Evolutionary conservation across 2,329 filamentous ascomycete species (phyloP).

Genomic region (Atkinsonella hypoxylon): DNA sequence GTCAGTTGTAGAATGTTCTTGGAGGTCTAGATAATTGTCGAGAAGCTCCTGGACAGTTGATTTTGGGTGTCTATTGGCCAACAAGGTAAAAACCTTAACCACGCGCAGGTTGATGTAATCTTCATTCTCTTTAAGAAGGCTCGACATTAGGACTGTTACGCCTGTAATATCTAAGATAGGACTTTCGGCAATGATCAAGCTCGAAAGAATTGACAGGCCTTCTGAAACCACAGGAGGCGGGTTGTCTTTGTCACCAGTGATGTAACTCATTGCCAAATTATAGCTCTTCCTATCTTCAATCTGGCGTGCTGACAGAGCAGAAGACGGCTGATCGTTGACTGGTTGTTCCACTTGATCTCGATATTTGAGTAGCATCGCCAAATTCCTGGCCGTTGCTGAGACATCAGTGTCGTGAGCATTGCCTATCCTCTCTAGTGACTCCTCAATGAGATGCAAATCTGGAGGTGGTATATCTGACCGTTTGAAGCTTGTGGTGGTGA

Average conservation of each 20-base stretch:
- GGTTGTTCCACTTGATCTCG: conserved; percentile 39
- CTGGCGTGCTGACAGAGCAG: conserved; percentile 33
- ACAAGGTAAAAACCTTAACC: conserved; percentile 50
- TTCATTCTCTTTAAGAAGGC: conserved; percentile 52
- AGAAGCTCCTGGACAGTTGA: conserved; percentile 50
- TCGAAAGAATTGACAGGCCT: conserved; percentile 48
- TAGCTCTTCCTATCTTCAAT: conserved; percentile 51
- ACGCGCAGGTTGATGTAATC: conserved; percentile 61
- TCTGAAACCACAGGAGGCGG: conserved; percentile 56
- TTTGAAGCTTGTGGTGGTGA: conserved; percentile 45
- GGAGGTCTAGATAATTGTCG: conserved; percentile 54
- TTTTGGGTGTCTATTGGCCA: conserved; percentile 50
- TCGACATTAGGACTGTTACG: conserved; percentile 50
- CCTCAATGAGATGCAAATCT: conserved; percentile 33
- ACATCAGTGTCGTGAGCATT: conserved; percentile 25
- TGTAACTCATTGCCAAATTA: conserved; percentile 50
- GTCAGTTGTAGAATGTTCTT: conserved; percentile 48
- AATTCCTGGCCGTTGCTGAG: conserved; percentile 42
- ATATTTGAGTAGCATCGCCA: conserved; percentile 43
- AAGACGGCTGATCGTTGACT: conserved; percentile 20
- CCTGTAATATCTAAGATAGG: conserved; percentile 55
- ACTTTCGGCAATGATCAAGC: conserved; percentile 41
- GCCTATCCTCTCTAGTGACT: conserved; percentile 33
- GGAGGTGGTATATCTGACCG: conserved; percentile 31
- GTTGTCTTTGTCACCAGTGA: conserved; percentile 43